A percentile compares a stretch with the other conserved stretches of the same genome.
Conservation (phyloP, 225 moss, liverwort and hornwort genomes). For the Pseudoscleropodium purum region DNA sequence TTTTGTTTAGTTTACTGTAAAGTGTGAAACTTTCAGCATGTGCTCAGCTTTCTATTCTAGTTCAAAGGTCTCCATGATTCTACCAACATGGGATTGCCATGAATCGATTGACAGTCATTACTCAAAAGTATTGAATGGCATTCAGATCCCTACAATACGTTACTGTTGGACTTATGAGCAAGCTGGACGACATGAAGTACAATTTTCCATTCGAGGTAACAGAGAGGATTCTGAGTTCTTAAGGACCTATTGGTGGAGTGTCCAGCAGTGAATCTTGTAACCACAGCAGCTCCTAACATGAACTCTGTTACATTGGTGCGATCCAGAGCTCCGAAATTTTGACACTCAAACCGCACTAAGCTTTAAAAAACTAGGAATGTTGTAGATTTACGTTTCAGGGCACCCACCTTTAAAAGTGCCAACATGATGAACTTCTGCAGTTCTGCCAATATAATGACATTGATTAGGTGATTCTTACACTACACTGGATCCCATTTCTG, state of each 20-base stretch:
- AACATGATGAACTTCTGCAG: background rate
- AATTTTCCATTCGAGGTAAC: slow-evolving; percentile 7
- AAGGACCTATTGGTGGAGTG: too few species aligned
- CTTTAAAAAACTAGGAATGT: background rate
- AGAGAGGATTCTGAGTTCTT: background rate
- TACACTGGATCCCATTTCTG: background rate
- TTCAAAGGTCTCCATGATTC: background rate
- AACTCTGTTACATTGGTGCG: too few species aligned
- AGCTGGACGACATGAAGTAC: slow-evolving; percentile 7
- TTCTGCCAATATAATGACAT: background rate
- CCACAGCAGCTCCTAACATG: background rate
- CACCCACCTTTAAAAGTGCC: background rate
- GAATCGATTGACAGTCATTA: background rate
- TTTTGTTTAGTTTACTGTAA: background rate
- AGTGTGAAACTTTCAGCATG: background rate
- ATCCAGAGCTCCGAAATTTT: background rate
- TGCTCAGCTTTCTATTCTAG: background rate
- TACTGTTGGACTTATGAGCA: slow-evolving; percentile 15
- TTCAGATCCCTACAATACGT: slow-evolving; percentile 30
- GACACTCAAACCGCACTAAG: background rate
- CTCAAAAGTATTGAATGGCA: background rate
- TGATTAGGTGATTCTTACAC: too few species aligned
- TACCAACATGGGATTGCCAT: background rate
- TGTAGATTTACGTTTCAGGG: too few species aligned
- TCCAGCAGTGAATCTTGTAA: background rate